These are phyloP conservation scores for Tripterygium wilfordii DNA, from an alignment of 177 flowering plant species.

Conservation along the genomic window DNA sequence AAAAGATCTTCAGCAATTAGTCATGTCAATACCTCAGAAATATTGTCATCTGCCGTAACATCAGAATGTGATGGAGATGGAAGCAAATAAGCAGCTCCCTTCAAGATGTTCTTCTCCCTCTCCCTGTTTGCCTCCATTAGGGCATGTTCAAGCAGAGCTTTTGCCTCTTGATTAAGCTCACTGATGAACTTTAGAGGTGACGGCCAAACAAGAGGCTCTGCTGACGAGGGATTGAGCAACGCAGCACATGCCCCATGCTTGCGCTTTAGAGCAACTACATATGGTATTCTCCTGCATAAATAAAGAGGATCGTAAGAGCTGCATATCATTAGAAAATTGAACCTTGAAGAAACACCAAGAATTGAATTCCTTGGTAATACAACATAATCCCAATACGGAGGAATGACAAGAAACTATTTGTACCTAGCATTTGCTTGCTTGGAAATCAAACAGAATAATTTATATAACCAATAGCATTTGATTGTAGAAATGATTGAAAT, in stretches of 20 bases:
- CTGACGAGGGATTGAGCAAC: conserved; percentile 67
- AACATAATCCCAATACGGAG: too few relatives aligned
- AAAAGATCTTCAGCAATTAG: too few relatives aligned
- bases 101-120: conserved; percentile 62
- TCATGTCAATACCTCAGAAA: conserved; percentile 90
- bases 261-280: conserved; percentile 63
- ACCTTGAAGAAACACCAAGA: too few relatives aligned
- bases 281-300: conserved; percentile 76
- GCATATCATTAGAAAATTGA: neutral
- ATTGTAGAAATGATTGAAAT: too few relatives aligned
- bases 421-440: too few relatives aligned
- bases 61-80: conserved; percentile 60
- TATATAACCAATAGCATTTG: too few relatives aligned
- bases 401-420: too few relatives aligned
- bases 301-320: neutral
- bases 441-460: too few relatives aligned
- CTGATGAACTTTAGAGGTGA: conserved; percentile 79
- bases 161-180: conserved; percentile 78
- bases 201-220: conserved; percentile 92
- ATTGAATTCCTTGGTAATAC: too few relatives aligned
- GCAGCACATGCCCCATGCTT: conserved; percentile 70
- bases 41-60: conserved; percentile 36
- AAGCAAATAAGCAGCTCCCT: conserved; percentile 34
- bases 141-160: conserved; percentile 58
- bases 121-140: conserved; percentile 72